phyloP scores from a whole-genome alignment of 257 asterid species.

The Rauvolfia tetraphylla region DNA sequence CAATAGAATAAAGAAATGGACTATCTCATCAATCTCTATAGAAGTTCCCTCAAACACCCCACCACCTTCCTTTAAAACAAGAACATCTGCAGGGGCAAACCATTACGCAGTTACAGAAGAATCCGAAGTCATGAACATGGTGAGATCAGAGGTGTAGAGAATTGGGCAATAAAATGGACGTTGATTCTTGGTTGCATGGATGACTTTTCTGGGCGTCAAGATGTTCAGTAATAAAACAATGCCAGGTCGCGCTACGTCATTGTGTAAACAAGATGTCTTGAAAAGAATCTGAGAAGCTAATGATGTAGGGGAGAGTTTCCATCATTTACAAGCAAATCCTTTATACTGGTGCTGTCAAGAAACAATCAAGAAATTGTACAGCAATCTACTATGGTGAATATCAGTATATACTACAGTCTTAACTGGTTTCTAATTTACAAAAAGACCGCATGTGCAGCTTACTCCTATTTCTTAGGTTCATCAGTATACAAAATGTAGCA shows the following conservation, averaged over 20 bases:
- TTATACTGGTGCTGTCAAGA: background rate
- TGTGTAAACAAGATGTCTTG: background rate
- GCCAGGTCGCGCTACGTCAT: too few species aligned
- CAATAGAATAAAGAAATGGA: too few species aligned
- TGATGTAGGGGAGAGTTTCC: background rate
- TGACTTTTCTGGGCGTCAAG: too few species aligned
- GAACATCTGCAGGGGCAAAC: too few species aligned
- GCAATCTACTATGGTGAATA: background rate
- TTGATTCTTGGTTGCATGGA: too few species aligned
- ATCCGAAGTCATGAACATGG: background rate
- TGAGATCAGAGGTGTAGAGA: background rate
- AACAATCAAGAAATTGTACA: background rate
- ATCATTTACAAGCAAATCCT: background rate
- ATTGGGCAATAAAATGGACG: too few species aligned
- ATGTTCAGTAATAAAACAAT: too few species aligned
- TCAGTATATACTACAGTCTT: slow-evolving; percentile 13
- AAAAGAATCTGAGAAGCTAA: background rate
- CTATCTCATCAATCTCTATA: too few species aligned
- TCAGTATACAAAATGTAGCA: background rate
- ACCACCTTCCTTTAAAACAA: too few species aligned
- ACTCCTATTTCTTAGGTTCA: background rate
- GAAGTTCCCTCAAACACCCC: too few species aligned
- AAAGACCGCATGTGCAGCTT: background rate
- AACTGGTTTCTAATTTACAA: background rate
- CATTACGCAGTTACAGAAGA: too few species aligned